phyloP scores from a whole-genome alignment of 179 eudicot species.

The Beta lomatogona region DNA sequence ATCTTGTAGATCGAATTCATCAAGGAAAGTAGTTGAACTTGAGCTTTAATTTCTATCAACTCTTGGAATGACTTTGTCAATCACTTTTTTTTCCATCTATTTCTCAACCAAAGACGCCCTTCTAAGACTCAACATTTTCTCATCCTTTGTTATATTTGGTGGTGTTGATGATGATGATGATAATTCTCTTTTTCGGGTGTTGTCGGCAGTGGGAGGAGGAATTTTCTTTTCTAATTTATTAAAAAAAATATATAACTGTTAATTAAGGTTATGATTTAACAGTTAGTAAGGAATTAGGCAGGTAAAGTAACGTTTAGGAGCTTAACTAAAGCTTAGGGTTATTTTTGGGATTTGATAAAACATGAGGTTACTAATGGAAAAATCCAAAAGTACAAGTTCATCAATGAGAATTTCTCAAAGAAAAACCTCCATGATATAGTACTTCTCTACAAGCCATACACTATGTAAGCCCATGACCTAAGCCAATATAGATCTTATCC shows the following conservation, averaged over 20 bases:
- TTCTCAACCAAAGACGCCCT: slow-evolving; percentile 56
- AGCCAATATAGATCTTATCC: background rate
- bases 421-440: background rate
- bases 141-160: slow-evolving; percentile 13
- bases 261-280: too few relatives aligned
- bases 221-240: too few relatives aligned
- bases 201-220: too few relatives aligned
- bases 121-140: slow-evolving; percentile 41
- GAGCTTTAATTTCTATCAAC: slow-evolving; percentile 1
- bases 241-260: too few relatives aligned
- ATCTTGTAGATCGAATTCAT: slow-evolving; percentile 41
- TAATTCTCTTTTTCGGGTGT: slow-evolving; percentile 5
- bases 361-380: too few relatives aligned
- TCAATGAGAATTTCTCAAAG: background rate
- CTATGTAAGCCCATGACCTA: slow-evolving; percentile 4
- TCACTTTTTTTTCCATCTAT: slow-evolving; percentile 51
- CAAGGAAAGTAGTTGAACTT: slow-evolving; percentile 26
- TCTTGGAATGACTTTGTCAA: slow-evolving; percentile 30
- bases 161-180: background rate
- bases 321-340: too few relatives aligned
- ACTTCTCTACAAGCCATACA: background rate
- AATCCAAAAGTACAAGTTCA: background rate
- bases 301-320: too few relatives aligned
- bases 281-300: too few relatives aligned
- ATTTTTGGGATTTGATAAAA: too few relatives aligned